A percentile compares a stretch with the other conserved stretches of the same genome.
These are phyloP conservation scores for Jacaranda mimosifolia DNA, from an alignment of 257 asterid species.

Conservation along the genomic window DNA sequence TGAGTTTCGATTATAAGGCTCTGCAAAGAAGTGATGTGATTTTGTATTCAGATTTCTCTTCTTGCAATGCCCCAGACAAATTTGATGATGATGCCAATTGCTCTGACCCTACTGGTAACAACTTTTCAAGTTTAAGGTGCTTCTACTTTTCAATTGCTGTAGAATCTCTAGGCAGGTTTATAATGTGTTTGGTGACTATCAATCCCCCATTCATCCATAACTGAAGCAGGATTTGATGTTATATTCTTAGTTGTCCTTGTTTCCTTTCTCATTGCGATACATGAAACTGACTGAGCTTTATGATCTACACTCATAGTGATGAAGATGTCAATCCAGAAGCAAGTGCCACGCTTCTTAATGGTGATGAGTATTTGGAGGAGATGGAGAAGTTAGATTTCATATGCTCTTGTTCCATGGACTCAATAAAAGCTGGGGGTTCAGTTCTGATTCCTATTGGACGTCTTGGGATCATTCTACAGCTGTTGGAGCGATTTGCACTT, in stretches of 20 bases:
- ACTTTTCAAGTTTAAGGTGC: slow-evolving; percentile 55
- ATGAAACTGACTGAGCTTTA: slow-evolving; percentile 35
- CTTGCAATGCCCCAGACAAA: slow-evolving; percentile 36
- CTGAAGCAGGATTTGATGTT: slow-evolving; percentile 16
- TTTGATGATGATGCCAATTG: slow-evolving; percentile 41
- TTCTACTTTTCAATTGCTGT: slow-evolving; percentile 27
- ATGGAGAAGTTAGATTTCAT: slow-evolving; percentile 75
- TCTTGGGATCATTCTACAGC: slow-evolving; percentile 71
- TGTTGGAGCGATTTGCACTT: slow-evolving; percentile 73
- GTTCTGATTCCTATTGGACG: slow-evolving; percentile 86
- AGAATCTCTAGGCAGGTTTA: slow-evolving; percentile 10
- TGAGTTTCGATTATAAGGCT: slow-evolving; percentile 62
- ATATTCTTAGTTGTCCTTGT: slow-evolving; percentile 10
- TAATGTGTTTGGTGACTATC: slow-evolving; percentile 2
- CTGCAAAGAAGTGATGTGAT: slow-evolving; percentile 72
- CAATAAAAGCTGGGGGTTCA: slow-evolving; percentile 75
- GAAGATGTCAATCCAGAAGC: slow-evolving; percentile 45
- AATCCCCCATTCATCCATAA: slow-evolving; percentile 16
- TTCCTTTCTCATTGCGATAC: slow-evolving; percentile 27
- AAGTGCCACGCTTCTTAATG: slow-evolving; percentile 35
- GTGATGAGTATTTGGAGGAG: slow-evolving; percentile 65
- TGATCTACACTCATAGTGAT: slow-evolving; percentile 45
- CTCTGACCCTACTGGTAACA: slow-evolving; percentile 35
- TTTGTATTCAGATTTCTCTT: slow-evolving; percentile 70
- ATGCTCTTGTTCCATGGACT: slow-evolving; percentile 73